A percentile compares a stretch with the other conserved stretches of the same genome.
Evolutionary conservation across 1,284 basidiomycete species (phyloP).

Genomic region (Stereum hirsutum): DNA sequence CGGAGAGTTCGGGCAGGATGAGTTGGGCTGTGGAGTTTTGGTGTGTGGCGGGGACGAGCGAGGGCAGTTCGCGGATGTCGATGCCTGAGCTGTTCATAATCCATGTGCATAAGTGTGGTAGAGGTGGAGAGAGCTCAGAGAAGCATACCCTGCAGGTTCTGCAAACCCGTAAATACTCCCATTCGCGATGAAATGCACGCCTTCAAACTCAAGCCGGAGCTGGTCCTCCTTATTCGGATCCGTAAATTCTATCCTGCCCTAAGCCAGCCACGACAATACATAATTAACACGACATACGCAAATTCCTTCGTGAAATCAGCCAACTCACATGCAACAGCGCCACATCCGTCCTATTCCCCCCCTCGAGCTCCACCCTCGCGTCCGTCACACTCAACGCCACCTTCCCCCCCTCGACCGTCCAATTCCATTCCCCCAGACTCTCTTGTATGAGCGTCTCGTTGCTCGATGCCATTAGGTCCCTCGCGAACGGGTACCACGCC

Average conservation of each 20-base stretch:
- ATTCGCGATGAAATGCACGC: slow-evolving; percentile 69
- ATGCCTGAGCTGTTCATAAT: slow-evolving; percentile 35
- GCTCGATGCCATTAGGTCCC: slow-evolving; percentile 34
- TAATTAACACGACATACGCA: slow-evolving; percentile 31
- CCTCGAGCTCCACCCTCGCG: slow-evolving; percentile 29
- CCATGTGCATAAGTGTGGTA: slow-evolving; percentile 5
- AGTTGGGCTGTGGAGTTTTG: slow-evolving; percentile 56
- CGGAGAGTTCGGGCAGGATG: slow-evolving; percentile 56
- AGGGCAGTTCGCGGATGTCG: slow-evolving; percentile 61
- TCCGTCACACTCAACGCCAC: slow-evolving; percentile 59
- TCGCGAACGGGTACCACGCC: slow-evolving; percentile 44
- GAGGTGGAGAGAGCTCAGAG: background rate
- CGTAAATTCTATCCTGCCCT: slow-evolving; percentile 67
- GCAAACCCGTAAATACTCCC: slow-evolving; percentile 75
- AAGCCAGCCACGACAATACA: background rate
- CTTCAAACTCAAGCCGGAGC: slow-evolving; percentile 63
- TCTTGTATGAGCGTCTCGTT: slow-evolving; percentile 42
- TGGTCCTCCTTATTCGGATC: slow-evolving; percentile 43
- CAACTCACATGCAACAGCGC: slow-evolving; percentile 21
- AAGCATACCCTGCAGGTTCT: slow-evolving; percentile 50
- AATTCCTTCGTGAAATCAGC: slow-evolving; percentile 42
- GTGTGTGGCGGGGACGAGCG: slow-evolving; percentile 43
- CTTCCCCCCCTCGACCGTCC: slow-evolving; percentile 53
- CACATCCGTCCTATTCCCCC: slow-evolving; percentile 20
- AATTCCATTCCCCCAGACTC: slow-evolving; percentile 55